Evolutionary conservation across 805 yeast species (phyloP).

Genomic region (Metschnikowia proteae): DNA sequence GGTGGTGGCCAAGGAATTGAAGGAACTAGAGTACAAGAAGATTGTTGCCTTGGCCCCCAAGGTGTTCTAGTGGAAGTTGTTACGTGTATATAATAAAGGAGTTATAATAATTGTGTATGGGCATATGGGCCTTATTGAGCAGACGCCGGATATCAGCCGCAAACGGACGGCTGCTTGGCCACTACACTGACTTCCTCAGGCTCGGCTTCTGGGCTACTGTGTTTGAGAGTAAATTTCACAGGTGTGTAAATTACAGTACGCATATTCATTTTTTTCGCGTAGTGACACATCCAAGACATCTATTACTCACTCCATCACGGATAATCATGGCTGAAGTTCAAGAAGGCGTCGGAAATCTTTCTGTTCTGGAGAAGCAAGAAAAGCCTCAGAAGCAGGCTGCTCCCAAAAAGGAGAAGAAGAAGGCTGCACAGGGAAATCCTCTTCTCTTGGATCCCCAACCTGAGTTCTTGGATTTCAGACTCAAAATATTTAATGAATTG

Average conservation of each 20-base stretch:
- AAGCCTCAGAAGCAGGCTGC: conserved; percentile 12
- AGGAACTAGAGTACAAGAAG: conserved; percentile 78
- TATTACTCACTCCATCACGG: neutral
- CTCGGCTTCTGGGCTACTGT: neutral
- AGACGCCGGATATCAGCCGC: too few species aligned
- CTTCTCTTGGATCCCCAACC: conserved; percentile 70
- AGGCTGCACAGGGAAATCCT: conserved; percentile 39
- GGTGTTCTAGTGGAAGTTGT: conserved; percentile 12
- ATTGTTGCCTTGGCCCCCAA: conserved; percentile 90
- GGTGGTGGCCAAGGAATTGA: conserved; percentile 87
- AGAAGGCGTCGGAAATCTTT: conserved; percentile 18
- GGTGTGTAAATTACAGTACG: conserved; percentile 5
- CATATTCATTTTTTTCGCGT: conserved; percentile 5
- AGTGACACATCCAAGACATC: neutral
- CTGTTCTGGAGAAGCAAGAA: conserved; percentile 14
- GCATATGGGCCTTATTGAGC: neutral
- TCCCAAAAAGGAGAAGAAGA: conserved; percentile 38
- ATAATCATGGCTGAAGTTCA: conserved; percentile 19
- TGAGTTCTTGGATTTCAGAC: conserved; percentile 75
- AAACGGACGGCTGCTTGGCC: too few species aligned
- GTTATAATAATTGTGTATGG: neutral
- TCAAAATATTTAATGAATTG: conserved; percentile 72
- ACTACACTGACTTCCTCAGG: too few species aligned
- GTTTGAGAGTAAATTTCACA: neutral
- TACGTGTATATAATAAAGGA: conserved; percentile 2